phyloP scores from a whole-genome alignment of 345 rosid genomes.

The Eucalyptus sp. region DNA sequence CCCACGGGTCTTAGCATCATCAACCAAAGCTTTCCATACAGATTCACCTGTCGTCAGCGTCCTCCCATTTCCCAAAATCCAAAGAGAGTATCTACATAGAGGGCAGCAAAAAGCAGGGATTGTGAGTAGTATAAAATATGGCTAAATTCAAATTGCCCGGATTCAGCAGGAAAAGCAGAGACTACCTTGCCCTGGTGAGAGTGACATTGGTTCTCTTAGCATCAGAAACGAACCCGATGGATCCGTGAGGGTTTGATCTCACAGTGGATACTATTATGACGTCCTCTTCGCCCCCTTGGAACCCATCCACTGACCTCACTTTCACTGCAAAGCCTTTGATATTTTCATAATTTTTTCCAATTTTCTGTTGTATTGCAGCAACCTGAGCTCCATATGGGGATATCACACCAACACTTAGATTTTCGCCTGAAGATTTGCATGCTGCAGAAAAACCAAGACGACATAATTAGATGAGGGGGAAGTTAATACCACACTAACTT shows the following conservation, averaged over 20 bases:
- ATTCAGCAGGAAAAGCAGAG: not conserved
- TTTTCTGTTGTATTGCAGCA: constrained; percentile 1
- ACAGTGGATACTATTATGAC: constrained; percentile 10
- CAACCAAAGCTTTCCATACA: constrained; percentile 2
- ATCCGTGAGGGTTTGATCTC: constrained; percentile 3
- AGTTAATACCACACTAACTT: not conserved
- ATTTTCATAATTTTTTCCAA: not conserved
- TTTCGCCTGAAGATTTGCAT: not conserved
- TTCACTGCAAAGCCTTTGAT: constrained; percentile 2
- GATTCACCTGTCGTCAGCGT: not conserved
- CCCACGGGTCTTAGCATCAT: constrained; percentile 5
- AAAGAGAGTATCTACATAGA: constrained; percentile 9
- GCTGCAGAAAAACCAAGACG: not conserved
- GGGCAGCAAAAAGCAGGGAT: not conserved
- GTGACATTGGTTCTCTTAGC: constrained; percentile 8
- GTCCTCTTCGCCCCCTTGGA: constrained; percentile 19
- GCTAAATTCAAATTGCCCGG: not conserved
- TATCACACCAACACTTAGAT: constrained; percentile 3
- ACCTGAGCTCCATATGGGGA: constrained; percentile 17
- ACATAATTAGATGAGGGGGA: not conserved
- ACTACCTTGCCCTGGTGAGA: constrained; percentile 16
- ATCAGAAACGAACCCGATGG: constrained; percentile 10
- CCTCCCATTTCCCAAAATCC: constrained; percentile 8
- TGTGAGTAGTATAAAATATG: not conserved
- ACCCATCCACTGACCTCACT: constrained; percentile 9